Evolutionary conservation across 2,329 filamentous ascomycete species (phyloP).

Genomic region (Didymella segeticola): DNA sequence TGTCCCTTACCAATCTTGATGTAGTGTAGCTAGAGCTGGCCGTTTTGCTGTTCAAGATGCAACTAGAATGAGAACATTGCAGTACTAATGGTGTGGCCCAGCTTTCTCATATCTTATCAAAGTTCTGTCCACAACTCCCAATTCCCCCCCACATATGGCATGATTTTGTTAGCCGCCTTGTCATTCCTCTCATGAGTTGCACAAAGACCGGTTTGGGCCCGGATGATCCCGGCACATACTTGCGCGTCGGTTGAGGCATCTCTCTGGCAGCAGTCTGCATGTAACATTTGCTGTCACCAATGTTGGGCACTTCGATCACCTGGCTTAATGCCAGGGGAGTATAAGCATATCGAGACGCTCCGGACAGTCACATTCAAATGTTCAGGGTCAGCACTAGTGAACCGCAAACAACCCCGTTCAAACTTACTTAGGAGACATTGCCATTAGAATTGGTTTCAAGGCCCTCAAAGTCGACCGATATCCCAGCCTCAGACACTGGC

Average conservation of each 20-base stretch:
- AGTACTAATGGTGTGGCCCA: no score
- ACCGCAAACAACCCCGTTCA: not conserved
- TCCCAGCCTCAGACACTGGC: slow-evolving; percentile 62
- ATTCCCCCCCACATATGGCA: no score
- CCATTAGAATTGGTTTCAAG: slow-evolving; percentile 38
- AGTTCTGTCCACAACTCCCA: no score
- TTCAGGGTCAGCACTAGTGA: slow-evolving; percentile 1
- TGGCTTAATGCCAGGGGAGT: not conserved
- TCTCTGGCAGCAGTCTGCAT: slow-evolving; percentile 61
- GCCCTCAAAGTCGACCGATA: slow-evolving; percentile 66
- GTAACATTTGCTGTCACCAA: slow-evolving; percentile 64
- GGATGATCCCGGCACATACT: not conserved
- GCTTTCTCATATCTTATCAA: no score
- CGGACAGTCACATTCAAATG: slow-evolving; percentile 26
- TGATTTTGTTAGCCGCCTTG: no score
- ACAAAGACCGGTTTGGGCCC: not conserved
- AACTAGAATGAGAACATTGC: no score
- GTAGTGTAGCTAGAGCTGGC: no score
- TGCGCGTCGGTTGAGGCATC: slow-evolving; percentile 51
- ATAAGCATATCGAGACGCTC: not conserved
- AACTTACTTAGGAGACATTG: slow-evolving; percentile 5
- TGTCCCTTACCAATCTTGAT: no score
- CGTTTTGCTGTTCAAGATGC: no score
- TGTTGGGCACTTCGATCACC: slow-evolving; percentile 62
- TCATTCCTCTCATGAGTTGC: not conserved